Evolutionary conservation across 1,284 basidiomycete species (phyloP).

Genomic region (Gymnopus androsaceus): DNA sequence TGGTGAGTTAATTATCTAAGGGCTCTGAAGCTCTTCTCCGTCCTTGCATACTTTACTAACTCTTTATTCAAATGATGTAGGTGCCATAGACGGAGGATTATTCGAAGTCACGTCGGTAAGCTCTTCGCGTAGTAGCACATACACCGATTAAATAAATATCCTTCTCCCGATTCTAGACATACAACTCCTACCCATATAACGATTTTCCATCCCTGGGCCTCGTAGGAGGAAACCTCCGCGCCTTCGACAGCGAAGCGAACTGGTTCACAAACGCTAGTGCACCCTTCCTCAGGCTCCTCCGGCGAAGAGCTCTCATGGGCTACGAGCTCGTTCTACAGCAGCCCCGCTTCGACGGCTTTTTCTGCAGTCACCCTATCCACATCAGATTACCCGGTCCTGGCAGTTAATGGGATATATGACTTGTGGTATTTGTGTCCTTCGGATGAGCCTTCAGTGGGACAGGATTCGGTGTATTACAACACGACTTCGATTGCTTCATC

Average conservation of each 20-base stretch:
- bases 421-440: constrained; percentile 41
- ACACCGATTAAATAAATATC: not conserved
- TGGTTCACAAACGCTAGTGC: constrained; percentile 43
- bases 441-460: not conserved
- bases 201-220: constrained; percentile 37
- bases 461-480: not conserved
- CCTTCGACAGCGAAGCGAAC: constrained; percentile 29
- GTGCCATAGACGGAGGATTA: constrained; percentile 33
- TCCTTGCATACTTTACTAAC: not conserved
- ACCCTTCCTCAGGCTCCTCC: constrained; percentile 17
- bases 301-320: constrained; percentile 37
- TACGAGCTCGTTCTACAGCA: constrained; percentile 31
- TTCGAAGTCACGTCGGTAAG: constrained; percentile 41
- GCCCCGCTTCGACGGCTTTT: constrained; percentile 30
- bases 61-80: too few relatives aligned
- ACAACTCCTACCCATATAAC: constrained; percentile 41
- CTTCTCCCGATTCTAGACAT: constrained; percentile 33
- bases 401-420: constrained; percentile 30
- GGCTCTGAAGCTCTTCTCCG: not conserved
- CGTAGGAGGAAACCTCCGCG: constrained; percentile 33
- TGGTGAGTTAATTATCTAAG: constrained; percentile 25
- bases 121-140: not conserved
- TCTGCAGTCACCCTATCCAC: constrained; percentile 25
- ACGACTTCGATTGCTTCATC: not conserved
- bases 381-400: constrained; percentile 27